Conservation (phyloP, 2,329 filamentous ascomycete genomes). For the Scopulariopsis brevicaulis region DNA sequence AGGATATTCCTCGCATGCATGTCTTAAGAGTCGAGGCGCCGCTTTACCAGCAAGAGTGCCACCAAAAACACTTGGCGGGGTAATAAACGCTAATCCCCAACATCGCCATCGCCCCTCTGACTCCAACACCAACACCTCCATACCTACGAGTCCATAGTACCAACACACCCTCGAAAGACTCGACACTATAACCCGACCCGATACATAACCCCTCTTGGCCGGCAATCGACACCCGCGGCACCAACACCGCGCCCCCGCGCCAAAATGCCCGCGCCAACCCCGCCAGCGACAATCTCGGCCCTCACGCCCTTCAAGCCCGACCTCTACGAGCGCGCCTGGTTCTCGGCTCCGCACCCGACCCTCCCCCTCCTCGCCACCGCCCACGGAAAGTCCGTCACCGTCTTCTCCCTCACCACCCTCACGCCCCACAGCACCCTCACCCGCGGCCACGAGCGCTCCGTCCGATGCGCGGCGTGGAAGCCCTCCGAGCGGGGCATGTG, state of each 20-base stretch:
- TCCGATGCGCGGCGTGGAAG: slow-evolving; percentile 85
- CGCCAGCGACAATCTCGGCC: slow-evolving; percentile 22
- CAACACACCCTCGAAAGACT: neutral
- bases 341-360: slow-evolving; percentile 71
- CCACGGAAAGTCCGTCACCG: slow-evolving; percentile 74
- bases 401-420: slow-evolving; percentile 80
- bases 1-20: too few relatives aligned
- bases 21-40: too few relatives aligned
- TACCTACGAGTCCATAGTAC: neutral
- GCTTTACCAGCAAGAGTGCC: too few relatives aligned
- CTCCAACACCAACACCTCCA: neutral
- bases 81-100: neutral
- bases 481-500: slow-evolving; percentile 58
- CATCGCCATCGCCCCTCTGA: neutral
- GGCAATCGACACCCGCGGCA: neutral
- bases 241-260: neutral
- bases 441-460: slow-evolving; percentile 81
- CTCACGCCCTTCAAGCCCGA: slow-evolving; percentile 41
- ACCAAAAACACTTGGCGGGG: too few relatives aligned
- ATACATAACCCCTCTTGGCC: neutral
- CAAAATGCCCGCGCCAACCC: slow-evolving; percentile 4
- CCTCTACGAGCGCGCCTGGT: slow-evolving; percentile 69
- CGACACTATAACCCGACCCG: too few relatives aligned
- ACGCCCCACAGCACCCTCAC: slow-evolving; percentile 67
- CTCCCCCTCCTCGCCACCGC: slow-evolving; percentile 83